A percentile compares a stretch with the other conserved stretches of the same genome.
phyloP scores from a whole-genome alignment of 169 alveolate species.

The Plasmodium ovale region DNA sequence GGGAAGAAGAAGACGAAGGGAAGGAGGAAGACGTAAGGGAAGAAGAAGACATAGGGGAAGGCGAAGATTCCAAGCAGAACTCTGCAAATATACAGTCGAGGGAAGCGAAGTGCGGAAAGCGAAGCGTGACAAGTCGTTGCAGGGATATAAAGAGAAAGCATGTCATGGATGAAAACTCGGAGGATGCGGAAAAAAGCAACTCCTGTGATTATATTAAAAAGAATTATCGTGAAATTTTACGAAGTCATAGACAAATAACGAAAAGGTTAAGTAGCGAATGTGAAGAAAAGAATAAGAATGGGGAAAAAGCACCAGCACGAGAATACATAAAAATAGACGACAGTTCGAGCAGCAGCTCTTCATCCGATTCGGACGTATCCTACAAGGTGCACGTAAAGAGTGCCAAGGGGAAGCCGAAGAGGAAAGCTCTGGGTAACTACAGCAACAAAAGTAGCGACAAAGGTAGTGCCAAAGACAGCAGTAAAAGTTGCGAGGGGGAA shows the following conservation, averaged over 20 bases:
- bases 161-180: slow-evolving; percentile 2
- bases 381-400: slow-evolving; percentile 29
- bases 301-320: neutral
- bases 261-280: neutral
- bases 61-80: neutral
- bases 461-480: neutral
- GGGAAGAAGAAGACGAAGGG: neutral
- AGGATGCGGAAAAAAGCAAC: neutral
- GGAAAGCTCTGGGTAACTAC: neutral
- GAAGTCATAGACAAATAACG: slow-evolving; percentile 26
- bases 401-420: slow-evolving; percentile 10
- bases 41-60: neutral
- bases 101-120: neutral
- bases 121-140: neutral
- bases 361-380: slow-evolving; percentile 65
- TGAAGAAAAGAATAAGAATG: slow-evolving; percentile 16
- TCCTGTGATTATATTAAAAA: neutral
- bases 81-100: neutral
- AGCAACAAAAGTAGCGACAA: neutral
- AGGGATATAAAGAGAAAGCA: neutral
- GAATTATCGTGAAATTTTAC: slow-evolving; percentile 44
- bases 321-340: slow-evolving; percentile 14
- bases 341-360: slow-evolving; percentile 19
- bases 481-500: no score
- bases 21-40: neutral